Evolutionary conservation across 129 eudicot species (phyloP).

Genomic region (Apium graveolens): DNA sequence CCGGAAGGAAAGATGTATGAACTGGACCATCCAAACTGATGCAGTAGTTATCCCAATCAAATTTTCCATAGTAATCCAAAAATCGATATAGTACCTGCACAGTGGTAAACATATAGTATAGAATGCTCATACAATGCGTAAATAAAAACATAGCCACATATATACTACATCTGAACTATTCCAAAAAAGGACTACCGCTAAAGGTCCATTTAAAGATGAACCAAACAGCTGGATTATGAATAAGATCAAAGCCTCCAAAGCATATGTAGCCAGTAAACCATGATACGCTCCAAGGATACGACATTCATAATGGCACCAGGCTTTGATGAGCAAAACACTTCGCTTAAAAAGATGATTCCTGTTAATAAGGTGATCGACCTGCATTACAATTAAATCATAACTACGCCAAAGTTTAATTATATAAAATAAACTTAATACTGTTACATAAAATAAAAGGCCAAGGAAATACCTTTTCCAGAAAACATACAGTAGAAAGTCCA

Average conservation of each 20-base stretch:
- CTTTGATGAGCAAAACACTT: slow-evolving; percentile 63
- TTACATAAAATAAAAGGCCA: background rate
- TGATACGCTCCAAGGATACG: slow-evolving; percentile 61
- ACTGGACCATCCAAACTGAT: slow-evolving; percentile 66
- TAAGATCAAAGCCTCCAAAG: slow-evolving; percentile 64
- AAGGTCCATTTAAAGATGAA: slow-evolving; percentile 50
- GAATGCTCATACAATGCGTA: background rate
- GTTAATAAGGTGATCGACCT: slow-evolving; percentile 67
- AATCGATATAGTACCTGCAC: slow-evolving; percentile 68
- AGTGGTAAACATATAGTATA: background rate
- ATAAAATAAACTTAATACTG: background rate
- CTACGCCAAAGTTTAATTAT: background rate
- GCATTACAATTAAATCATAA: slow-evolving; percentile 2
- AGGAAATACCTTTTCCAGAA: slow-evolving; percentile 71
- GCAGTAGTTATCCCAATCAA: slow-evolving; percentile 70
- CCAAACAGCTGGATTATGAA: slow-evolving; percentile 49
- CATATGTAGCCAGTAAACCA: slow-evolving; percentile 88
- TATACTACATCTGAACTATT: too few relatives aligned
- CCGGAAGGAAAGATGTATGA: slow-evolving; percentile 41
- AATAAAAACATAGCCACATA: background rate
- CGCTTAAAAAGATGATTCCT: slow-evolving; percentile 77
- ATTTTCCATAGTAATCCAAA: slow-evolving; percentile 57
- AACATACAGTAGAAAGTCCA: slow-evolving; percentile 77
- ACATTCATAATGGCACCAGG: slow-evolving; percentile 92
- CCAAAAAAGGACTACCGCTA: slow-evolving; percentile 40